phyloP scores from a whole-genome alignment of 441 rosid genomes.

The Erodium texanum region DNA sequence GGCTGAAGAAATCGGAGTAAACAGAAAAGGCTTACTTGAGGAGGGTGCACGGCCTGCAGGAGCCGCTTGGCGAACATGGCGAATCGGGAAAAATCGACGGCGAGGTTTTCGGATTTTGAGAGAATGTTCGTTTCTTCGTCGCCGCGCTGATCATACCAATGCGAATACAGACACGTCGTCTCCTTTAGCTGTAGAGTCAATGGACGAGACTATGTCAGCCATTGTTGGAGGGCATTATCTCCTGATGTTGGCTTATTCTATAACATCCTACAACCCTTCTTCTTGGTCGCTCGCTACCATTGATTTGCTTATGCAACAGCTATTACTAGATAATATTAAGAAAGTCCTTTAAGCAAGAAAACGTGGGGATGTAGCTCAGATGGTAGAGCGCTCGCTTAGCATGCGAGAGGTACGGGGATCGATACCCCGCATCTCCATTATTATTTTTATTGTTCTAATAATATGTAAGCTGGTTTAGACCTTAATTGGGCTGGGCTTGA shows the following conservation, averaged over 20 bases:
- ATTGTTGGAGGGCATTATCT: not conserved
- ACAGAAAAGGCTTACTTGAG: conserved; percentile 19
- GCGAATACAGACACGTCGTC: not conserved
- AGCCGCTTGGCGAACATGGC: conserved; percentile 49
- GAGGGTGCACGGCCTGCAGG: conserved; percentile 36
- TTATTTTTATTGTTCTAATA: too few relatives aligned
- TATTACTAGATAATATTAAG: too few relatives aligned
- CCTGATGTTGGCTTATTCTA: not conserved
- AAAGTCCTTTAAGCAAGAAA: too few relatives aligned
- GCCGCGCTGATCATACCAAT: conserved; percentile 8
- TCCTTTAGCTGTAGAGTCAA: not conserved
- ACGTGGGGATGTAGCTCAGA: conserved; percentile 89
- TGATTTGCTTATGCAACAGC: too few relatives aligned
- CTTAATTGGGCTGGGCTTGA: too few relatives aligned
- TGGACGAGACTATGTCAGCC: conserved; percentile 5
- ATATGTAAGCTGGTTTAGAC: too few relatives aligned
- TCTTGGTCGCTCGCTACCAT: not conserved
- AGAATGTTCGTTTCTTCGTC: conserved; percentile 5
- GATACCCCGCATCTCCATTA: conserved; percentile 66
- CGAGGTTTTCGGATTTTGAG: not conserved
- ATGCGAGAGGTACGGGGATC: conserved; percentile 91
- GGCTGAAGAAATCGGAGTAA: not conserved
- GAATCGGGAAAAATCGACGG: not conserved
- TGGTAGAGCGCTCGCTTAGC: conserved; percentile 99
- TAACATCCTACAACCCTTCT: not conserved